Evolutionary conservation across 192 early-diverging fungal species (phyloP).

Genomic region (Entrophospora sp.): DNA sequence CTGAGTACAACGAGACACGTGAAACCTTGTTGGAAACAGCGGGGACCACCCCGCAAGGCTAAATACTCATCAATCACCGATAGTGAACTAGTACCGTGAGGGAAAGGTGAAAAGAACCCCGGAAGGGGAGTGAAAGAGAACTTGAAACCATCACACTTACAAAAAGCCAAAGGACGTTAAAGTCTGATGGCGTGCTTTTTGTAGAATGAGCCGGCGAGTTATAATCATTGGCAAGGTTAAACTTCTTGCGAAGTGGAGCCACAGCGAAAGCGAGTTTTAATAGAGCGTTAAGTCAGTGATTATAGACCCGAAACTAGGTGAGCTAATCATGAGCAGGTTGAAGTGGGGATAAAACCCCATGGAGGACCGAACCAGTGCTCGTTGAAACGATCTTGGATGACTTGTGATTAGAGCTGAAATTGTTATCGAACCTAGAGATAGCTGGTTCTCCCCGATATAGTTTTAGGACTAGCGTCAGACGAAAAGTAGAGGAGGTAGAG

Average conservation of each 20-base stretch:
- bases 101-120: slow-evolving; percentile 59
- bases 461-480: slow-evolving; percentile 6
- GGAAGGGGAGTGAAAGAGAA: slow-evolving; percentile 57
- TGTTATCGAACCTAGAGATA: slow-evolving; percentile 5
- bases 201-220: slow-evolving; percentile 12
- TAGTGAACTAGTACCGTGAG: slow-evolving; percentile 65
- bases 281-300: slow-evolving; percentile 1
- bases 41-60: slow-evolving; percentile 9
- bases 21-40: slow-evolving; percentile 4
- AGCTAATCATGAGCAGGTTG: slow-evolving; percentile 9
- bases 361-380: slow-evolving; percentile 1
- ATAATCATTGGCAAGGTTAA: slow-evolving; percentile 12
- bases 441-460: slow-evolving; percentile 12
- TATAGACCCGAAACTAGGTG: slow-evolving; percentile 12
- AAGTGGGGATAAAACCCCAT: neutral
- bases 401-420: slow-evolving; percentile 7
- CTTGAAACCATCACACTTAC: slow-evolving; percentile 38
- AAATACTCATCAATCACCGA: slow-evolving; percentile 19
- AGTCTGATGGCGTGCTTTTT: slow-evolving; percentile 11
- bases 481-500: neutral
- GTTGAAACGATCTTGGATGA: slow-evolving; percentile 8
- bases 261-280: slow-evolving; percentile 10
- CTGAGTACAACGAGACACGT: slow-evolving; percentile 5
- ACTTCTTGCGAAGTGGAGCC: neutral
- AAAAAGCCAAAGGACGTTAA: slow-evolving; percentile 6